These are phyloP conservation scores for Verticillium isaacii DNA, from an alignment of 2,329 filamentous ascomycete genomes.

Conservation along the genomic window DNA sequence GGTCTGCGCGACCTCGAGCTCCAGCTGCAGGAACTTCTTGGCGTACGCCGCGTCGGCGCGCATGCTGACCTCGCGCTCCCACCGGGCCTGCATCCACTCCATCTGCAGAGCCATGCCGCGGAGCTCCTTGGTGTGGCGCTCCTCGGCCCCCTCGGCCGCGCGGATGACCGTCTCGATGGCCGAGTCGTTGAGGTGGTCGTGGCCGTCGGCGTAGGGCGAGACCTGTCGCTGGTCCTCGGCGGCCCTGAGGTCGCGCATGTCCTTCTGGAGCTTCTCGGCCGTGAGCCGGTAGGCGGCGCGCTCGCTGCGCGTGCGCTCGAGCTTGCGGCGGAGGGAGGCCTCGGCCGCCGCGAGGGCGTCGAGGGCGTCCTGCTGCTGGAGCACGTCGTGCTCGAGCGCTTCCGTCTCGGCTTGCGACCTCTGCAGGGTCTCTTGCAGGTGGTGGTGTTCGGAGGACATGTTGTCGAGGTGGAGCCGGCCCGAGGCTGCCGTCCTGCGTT, in stretches of 20 bases:
- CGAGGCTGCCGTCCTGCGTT: constrained; percentile 31
- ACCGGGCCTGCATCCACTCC: constrained; percentile 79
- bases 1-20: constrained; percentile 78
- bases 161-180: constrained; percentile 56
- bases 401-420: constrained; percentile 61
- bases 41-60: constrained; percentile 77
- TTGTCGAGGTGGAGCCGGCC: constrained; percentile 17
- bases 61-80: constrained; percentile 75
- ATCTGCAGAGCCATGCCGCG: constrained; percentile 85
- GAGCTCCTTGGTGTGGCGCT: constrained; percentile 69
- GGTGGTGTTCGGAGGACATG: constrained; percentile 38
- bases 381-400: constrained; percentile 67
- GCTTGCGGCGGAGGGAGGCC: constrained; percentile 57
- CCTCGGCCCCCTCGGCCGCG: constrained; percentile 57
- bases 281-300: constrained; percentile 50
- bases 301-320: constrained; percentile 66
- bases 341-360: constrained; percentile 52
- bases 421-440: constrained; percentile 56
- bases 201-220: constrained; percentile 17
- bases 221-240: constrained; percentile 25
- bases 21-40: constrained; percentile 76
- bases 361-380: constrained; percentile 63
- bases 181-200: constrained; percentile 27
- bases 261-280: constrained; percentile 49
- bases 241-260: constrained; percentile 41